Evolutionary conservation across 2,329 filamentous ascomycete species (phyloP), one percentile per base, ranked within the genome.

Genomic region (Acarospora socialis): DNA sequence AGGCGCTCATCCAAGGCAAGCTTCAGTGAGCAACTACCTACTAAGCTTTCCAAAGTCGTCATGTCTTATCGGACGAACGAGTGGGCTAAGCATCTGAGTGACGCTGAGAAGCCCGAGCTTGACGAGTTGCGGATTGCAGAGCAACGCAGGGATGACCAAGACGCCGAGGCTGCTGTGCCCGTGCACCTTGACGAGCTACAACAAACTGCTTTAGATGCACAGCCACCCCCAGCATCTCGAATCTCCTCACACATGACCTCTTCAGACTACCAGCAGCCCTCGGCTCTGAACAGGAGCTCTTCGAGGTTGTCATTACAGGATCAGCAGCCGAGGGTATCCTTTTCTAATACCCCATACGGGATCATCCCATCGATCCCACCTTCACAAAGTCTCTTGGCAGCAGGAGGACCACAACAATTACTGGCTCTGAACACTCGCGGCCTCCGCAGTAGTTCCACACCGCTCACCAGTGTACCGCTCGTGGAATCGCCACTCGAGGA

Each of bases 51-150:
- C 1, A 77, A 72, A 38, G 70, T 92, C 6, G 78, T 84, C 2
- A 62, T 82, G 51, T 81, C 79, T 0, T 92, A 90, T 49, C 73
- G 87, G 35, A 94, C 84, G 2, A 92, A 92, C 42, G 87, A 95
- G 56, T 95, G 87, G 87, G 83, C 84, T 0, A 94, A 93, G 52
- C 83, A 93, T 52, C 64, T 93, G 7, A 73, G 75, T 40, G 61
- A 69, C 24, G 84, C 87, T 5, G 86, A 94, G 10, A 59, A 61
- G 4, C 83, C 83, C 1, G 68, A 74, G 28, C 54, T 68, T 1
- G 76, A 82, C 5, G 67, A 73, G 2, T 52, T 80, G 8, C 61
- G 68, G 3, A 42, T 65, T 50, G 48, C 65, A 40, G 52, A 65
- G 44, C 37, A 55, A 45, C 40, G 52, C 5, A 32, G 48, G 21